phyloP scores from a whole-genome alignment of 495 filamentous ascomycete genomes.

The Geopyxis carbonaria region DNA sequence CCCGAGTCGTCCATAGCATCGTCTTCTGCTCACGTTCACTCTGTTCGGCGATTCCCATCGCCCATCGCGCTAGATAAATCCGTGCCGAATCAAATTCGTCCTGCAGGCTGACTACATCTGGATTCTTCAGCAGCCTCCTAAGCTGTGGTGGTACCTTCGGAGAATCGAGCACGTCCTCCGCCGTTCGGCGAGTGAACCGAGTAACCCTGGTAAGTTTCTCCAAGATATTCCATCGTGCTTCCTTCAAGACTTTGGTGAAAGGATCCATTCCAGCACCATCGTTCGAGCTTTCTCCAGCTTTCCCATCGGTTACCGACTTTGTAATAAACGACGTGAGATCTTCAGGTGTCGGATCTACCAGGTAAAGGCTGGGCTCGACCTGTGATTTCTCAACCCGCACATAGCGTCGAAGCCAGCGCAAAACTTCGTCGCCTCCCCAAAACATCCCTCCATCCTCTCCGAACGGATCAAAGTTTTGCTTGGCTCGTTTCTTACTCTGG shows the following conservation, averaged over 20 bases:
- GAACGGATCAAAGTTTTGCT: slow-evolving; percentile 81
- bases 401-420: slow-evolving; percentile 78
- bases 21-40: slow-evolving; percentile 66
- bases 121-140: slow-evolving; percentile 66
- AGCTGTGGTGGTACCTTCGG: slow-evolving; percentile 76
- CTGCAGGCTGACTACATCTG: slow-evolving; percentile 84
- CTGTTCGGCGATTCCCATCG: slow-evolving; percentile 96
- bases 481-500: slow-evolving; percentile 70
- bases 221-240: slow-evolving; percentile 86
- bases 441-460: slow-evolving; percentile 69
- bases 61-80: slow-evolving; percentile 87
- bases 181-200: slow-evolving; percentile 79
- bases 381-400: slow-evolving; percentile 62
- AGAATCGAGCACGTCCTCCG: slow-evolving; percentile 79
- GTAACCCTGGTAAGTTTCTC: slow-evolving; percentile 94
- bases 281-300: slow-evolving; percentile 21
- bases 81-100: slow-evolving; percentile 95
- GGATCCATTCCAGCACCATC: slow-evolving; percentile 70
- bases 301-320: slow-evolving; percentile 33
- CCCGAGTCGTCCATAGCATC: slow-evolving; percentile 72
- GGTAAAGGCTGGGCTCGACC: slow-evolving; percentile 73
- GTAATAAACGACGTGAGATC: slow-evolving; percentile 68
- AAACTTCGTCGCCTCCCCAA: slow-evolving; percentile 93
- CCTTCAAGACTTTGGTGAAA: slow-evolving; percentile 83
- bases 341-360: slow-evolving; percentile 71